phyloP scores from a whole-genome alignment of 2,329 filamentous ascomycete genomes.

The Daldinia eschscholtzii region DNA sequence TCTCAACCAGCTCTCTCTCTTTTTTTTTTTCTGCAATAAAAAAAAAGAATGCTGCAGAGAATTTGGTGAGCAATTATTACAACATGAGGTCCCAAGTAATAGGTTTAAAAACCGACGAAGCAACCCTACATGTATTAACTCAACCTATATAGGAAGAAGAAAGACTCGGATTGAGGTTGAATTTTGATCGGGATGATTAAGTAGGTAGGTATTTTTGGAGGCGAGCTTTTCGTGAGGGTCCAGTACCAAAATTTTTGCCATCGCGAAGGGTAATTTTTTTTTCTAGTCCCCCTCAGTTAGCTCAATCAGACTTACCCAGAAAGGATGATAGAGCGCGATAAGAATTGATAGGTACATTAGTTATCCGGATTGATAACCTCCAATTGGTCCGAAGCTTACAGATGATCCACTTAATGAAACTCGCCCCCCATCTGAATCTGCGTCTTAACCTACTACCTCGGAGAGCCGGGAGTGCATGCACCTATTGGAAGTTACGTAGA shows the following conservation, averaged over 20 bases:
- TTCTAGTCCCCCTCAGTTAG: conserved; percentile 4
- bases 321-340: conserved; percentile 1
- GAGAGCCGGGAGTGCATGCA: not conserved
- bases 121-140: conserved; percentile 16
- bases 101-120: conserved; percentile 1
- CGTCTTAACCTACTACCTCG: not conserved
- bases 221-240: conserved; percentile 38
- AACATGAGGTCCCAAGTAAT: conserved; percentile 42
- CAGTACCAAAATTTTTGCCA: conserved; percentile 44
- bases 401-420: conserved; percentile 11
- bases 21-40: too few relatives aligned
- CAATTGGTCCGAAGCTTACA: conserved; percentile 35
- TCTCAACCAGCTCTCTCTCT: conserved; percentile 42
- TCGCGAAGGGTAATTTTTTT: conserved; percentile 13
- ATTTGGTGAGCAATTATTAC: conserved; percentile 33
- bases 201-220: conserved; percentile 18
- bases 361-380: conserved; percentile 5
- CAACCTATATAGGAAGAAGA: conserved; percentile 16
- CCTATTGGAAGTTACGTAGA: not conserved
- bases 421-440: conserved; percentile 14
- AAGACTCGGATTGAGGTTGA: conserved; percentile 17
- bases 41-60: conserved; percentile 35
- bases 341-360: not conserved
- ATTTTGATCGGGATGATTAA: conserved; percentile 8
- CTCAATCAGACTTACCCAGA: conserved; percentile 12